Evolutionary conservation across 345 rosid species (phyloP), one percentile per base, ranked within the genome.

Genomic region (Dimocarpus longan): DNA sequence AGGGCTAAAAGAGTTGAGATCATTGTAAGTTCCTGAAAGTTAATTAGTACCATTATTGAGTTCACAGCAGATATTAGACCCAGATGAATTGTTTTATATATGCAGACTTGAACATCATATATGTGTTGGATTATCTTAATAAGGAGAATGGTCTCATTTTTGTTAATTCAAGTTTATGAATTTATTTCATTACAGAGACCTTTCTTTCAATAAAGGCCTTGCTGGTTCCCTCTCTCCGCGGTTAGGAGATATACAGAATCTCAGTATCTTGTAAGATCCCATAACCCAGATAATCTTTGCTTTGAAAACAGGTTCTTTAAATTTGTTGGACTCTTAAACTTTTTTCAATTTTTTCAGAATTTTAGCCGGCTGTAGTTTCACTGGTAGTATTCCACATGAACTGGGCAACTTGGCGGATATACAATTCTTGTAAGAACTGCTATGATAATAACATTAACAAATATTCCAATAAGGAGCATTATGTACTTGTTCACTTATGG

Each of bases 291-390:
- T 59, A 59, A 3, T 59, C 26, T 59, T 18, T 6, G 13, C 21
- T 16, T 54, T 54, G 50, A 6, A 54, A 54, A 15, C n/a, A 16
- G 19, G 18, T 19, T 54, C n/a, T 12, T 15, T 26, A 57, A 48
- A 40, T 42, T 11, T 59, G 40, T 19, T 46, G 10, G 75, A 50
- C 16, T 12, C 50, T 8, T 9, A 13, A 5, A 13, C 2, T 78
- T 65, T 46, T 70, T 68, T 48, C 74, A 54, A 57, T 22, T 63
- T 83, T 66, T 83, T 71, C 90, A 96, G 99, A 71, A 96, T 96
- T 78, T 80, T 96, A 65, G 97, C 90, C 22, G 98, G 97, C 0
- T 96, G 98, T 82, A 84, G 97, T 80, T 94, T 96, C 86, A 90
- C 88, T 15, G 99, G 99, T 44, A 86, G 43, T 77, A 94, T 96